These are phyloP conservation scores for Pleodorina starrii DNA, from an alignment of 139 green algal species.

Conservation along the genomic window DNA sequence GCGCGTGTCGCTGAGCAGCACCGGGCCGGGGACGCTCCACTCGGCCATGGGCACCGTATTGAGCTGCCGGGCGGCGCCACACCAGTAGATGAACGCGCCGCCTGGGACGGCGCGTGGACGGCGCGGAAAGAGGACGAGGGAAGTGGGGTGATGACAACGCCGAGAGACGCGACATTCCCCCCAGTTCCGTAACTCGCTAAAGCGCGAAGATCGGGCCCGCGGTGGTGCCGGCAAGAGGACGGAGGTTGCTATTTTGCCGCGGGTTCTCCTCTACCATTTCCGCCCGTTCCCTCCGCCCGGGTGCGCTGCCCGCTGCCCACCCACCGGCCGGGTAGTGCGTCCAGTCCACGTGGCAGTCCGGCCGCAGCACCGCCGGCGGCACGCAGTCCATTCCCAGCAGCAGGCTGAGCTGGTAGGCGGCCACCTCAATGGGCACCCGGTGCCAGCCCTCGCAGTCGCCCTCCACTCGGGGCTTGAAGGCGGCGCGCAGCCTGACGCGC, in stretches of 20 bases:
- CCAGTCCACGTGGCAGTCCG: constrained; percentile 63
- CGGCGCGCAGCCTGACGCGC: constrained; percentile 49
- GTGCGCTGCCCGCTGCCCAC: background rate
- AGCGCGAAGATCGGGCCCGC: too few relatives aligned
- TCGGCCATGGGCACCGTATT: constrained; percentile 13
- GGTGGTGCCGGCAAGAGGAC: too few relatives aligned
- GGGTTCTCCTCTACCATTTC: too few relatives aligned
- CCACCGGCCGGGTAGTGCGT: constrained; percentile 34
- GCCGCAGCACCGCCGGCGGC: constrained; percentile 76
- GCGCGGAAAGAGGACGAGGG: background rate
- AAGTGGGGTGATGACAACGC: too few relatives aligned
- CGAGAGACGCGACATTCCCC: too few relatives aligned
- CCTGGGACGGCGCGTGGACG: constrained; percentile 44
- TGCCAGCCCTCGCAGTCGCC: constrained; percentile 89
- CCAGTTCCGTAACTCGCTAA: too few relatives aligned
- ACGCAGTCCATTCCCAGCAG: constrained; percentile 88
- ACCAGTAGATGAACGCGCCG: constrained; percentile 85
- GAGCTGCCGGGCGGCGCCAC: constrained; percentile 61
- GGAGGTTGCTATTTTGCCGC: too few relatives aligned
- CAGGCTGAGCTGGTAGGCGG: constrained; percentile 89
- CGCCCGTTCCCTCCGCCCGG: too few relatives aligned
- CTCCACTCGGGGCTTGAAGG: constrained; percentile 85
- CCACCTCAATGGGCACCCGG: constrained; percentile 79
- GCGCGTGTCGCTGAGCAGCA: constrained; percentile 82
- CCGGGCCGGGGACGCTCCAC: constrained; percentile 62